These are phyloP conservation scores for Sugiyamaella lignohabitans DNA, from an alignment of 805 yeast genomes.

Conservation along the genomic window DNA sequence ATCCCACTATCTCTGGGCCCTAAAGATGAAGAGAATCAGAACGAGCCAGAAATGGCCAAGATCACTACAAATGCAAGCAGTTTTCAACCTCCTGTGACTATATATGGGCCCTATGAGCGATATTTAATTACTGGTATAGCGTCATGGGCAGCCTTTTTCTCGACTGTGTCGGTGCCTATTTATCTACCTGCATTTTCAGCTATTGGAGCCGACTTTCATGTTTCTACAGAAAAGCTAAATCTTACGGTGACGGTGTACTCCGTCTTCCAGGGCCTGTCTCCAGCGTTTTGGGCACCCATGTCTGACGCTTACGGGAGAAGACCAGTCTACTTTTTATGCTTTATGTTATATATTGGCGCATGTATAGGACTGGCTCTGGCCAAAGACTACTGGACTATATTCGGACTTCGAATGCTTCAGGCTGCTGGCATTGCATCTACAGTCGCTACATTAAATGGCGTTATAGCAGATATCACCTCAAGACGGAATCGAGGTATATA, in stretches of 20 bases:
- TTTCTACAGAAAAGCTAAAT: slow-evolving; percentile 54
- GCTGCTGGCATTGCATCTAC: slow-evolving; percentile 74
- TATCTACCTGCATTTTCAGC: slow-evolving; percentile 71
- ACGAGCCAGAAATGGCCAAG: not conserved
- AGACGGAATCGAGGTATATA: slow-evolving; percentile 62
- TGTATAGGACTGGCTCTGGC: slow-evolving; percentile 61
- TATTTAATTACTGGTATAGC: slow-evolving; percentile 12
- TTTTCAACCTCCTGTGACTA: slow-evolving; percentile 4
- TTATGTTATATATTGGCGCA: slow-evolving; percentile 51
- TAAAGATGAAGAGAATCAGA: not conserved
- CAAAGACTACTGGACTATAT: slow-evolving; percentile 51
- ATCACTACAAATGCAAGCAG: slow-evolving; percentile 1
- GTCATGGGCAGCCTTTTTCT: slow-evolving; percentile 47
- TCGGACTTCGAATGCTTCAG: slow-evolving; percentile 65
- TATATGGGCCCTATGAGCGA: slow-evolving; percentile 6
- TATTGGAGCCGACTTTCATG: slow-evolving; percentile 48
- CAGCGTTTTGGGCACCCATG: slow-evolving; percentile 47
- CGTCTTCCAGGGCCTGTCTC: slow-evolving; percentile 69
- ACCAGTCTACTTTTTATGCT: slow-evolving; percentile 52
- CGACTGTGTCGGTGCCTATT: slow-evolving; percentile 68
- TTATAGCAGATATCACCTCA: slow-evolving; percentile 67
- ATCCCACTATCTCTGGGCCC: too few relatives aligned
- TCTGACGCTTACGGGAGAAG: slow-evolving; percentile 72
- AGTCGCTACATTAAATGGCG: slow-evolving; percentile 61
- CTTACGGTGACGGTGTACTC: slow-evolving; percentile 71